A percentile compares a stretch with the other conserved stretches of the same genome.
phyloP scores from a whole-genome alignment of 805 yeast genomes.

The Wickerhamiella occidentalis region DNA sequence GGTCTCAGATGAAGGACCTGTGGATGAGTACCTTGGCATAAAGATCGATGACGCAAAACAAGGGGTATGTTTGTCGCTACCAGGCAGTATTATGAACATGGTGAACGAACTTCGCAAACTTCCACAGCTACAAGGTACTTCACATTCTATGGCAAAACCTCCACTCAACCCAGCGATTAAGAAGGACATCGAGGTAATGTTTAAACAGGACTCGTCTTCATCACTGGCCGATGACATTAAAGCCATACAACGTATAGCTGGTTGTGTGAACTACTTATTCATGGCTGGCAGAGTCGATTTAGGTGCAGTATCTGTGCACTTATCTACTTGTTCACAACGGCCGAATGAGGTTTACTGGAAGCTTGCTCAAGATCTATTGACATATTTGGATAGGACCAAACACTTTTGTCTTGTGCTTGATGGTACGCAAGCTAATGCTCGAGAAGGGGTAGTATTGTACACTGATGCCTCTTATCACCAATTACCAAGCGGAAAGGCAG shows the following conservation, averaged over 20 bases:
- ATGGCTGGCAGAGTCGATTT: not conserved
- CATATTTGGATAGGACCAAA: not conserved
- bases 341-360: not conserved
- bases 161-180: no score
- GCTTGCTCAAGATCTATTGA: not conserved
- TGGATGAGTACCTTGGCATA: constrained; percentile 1
- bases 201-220: no score
- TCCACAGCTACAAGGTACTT: not conserved
- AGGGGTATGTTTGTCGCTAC: not conserved
- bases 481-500: not conserved
- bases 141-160: no score
- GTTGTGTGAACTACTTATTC: not conserved
- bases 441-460: not conserved
- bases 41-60: not conserved
- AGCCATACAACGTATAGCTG: not conserved
- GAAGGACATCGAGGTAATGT: no score
- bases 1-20: not conserved
- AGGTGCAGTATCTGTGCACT: not conserved
- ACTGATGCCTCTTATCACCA: not conserved
- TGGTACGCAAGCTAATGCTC: no score
- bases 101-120: not conserved
- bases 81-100: not conserved
- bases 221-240: not conserved
- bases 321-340: not conserved
- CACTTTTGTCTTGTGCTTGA: not conserved